These are phyloP conservation scores for Graphilbum fragrans DNA, from an alignment of 2,329 filamentous ascomycete species.

Conservation along the genomic window DNA sequence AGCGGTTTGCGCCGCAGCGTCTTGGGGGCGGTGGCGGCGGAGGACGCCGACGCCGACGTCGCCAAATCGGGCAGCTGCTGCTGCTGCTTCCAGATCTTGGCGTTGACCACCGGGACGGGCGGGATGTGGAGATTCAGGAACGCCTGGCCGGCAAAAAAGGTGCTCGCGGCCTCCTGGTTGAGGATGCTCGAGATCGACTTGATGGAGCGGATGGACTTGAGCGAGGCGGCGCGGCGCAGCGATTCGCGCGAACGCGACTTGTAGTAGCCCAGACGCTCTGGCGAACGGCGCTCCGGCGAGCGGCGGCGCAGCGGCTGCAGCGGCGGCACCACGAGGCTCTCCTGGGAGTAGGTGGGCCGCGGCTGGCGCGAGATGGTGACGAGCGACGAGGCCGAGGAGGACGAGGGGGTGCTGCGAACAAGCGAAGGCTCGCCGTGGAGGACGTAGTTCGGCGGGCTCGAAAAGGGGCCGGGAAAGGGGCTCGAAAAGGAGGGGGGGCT, in stretches of 20 bases:
- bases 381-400: slow-evolving; percentile 14
- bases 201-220: slow-evolving; percentile 43
- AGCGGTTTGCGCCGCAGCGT: slow-evolving; percentile 10
- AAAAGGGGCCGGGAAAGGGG: slow-evolving; percentile 17
- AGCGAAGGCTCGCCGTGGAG: slow-evolving; percentile 28
- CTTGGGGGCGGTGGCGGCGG: slow-evolving; percentile 6
- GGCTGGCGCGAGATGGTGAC: slow-evolving; percentile 19
- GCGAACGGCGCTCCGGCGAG: slow-evolving; percentile 16
- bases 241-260: slow-evolving; percentile 40
- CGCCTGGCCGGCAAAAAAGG: slow-evolving; percentile 25
- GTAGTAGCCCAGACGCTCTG: slow-evolving; percentile 35
- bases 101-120: slow-evolving; percentile 16
- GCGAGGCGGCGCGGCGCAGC: slow-evolving; percentile 7
- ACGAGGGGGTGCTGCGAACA: slow-evolving; percentile 22
- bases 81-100: slow-evolving; percentile 6
- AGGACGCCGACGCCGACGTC: neutral
- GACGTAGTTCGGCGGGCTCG: slow-evolving; percentile 40
- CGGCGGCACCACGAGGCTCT: slow-evolving; percentile 46
- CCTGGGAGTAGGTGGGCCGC: slow-evolving; percentile 42
- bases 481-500: neutral
- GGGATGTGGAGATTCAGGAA: slow-evolving; percentile 23
- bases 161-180: slow-evolving; percentile 31
- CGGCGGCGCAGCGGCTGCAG: slow-evolving; percentile 33
- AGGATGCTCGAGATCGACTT: slow-evolving; percentile 29
- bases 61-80: neutral